A percentile compares a stretch with the other conserved stretches of the same genome.
Evolutionary conservation across 495 filamentous ascomycete species (phyloP).

Genomic region (Clavariopsis aquatica): DNA sequence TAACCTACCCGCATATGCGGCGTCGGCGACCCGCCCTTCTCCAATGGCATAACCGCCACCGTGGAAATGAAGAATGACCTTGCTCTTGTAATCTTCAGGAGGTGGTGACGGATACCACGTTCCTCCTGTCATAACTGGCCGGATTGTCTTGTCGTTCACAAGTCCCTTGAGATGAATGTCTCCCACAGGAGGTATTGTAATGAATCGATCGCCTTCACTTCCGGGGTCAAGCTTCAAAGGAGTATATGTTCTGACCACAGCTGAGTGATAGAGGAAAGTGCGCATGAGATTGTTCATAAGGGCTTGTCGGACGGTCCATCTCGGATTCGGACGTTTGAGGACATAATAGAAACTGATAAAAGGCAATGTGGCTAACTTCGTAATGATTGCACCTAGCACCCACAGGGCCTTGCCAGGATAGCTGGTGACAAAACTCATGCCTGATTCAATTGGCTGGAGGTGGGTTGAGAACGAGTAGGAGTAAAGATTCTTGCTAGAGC

Average conservation of each 20-base stretch:
- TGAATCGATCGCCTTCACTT: conserved; percentile 10
- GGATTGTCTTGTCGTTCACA: background rate
- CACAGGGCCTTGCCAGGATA: conserved; percentile 1
- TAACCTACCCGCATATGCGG: conserved; percentile 37
- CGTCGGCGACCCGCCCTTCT: conserved; percentile 39
- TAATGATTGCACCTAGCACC: background rate
- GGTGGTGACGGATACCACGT: conserved; percentile 16
- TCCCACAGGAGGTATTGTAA: conserved; percentile 2
- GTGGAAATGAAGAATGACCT: conserved; percentile 50
- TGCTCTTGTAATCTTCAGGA: background rate
- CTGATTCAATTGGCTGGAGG: background rate
- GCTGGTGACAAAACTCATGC: background rate
- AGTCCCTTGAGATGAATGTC: background rate
- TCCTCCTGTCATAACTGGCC: conserved; percentile 1
- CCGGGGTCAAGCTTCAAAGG: conserved; percentile 3
- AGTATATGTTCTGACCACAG: background rate
- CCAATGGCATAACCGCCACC: conserved; percentile 52
- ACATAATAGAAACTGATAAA: conserved; percentile 7
- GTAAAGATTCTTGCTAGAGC: background rate
- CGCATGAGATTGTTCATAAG: conserved; percentile 1
- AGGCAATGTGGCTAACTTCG: conserved; percentile 1
- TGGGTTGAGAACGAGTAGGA: background rate
- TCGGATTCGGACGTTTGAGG: background rate
- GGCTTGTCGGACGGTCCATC: conserved; percentile 8
- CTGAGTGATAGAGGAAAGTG: background rate